Evolutionary conservation across 2,329 filamentous ascomycete species (phyloP).

Genomic region (Lachnellula arida): DNA sequence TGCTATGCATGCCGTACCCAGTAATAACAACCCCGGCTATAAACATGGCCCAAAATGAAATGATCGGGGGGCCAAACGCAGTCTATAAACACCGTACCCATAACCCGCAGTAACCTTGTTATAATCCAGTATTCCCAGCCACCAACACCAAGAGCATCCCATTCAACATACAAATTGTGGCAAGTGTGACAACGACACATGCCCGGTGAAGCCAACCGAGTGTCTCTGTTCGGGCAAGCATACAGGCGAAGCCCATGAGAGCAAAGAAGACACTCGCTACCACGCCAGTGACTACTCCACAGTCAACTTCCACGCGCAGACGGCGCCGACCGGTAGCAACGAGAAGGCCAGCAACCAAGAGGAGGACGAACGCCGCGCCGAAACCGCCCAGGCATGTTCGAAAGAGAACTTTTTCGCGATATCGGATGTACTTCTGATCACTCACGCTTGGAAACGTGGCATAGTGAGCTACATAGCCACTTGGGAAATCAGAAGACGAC

Average conservation of each 20-base stretch:
- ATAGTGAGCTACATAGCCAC: constrained; percentile 51
- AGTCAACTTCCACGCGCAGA: constrained; percentile 66
- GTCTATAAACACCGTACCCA: background rate
- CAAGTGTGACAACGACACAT: constrained; percentile 41
- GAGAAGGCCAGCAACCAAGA: constrained; percentile 60
- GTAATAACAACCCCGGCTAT: background rate
- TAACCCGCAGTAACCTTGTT: background rate
- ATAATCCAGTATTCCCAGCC: constrained; percentile 33
- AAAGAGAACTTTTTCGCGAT: constrained; percentile 52
- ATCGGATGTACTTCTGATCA: constrained; percentile 46
- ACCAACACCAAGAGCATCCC: constrained; percentile 50
- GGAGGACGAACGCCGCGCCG: constrained; percentile 55
- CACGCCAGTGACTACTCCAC: constrained; percentile 65
- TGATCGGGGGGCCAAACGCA: background rate
- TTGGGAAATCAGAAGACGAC: constrained; percentile 42
- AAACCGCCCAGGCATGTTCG: constrained; percentile 52
- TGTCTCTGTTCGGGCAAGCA: constrained; percentile 47
- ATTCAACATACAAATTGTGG: constrained; percentile 43
- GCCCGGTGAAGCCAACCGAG: constrained; percentile 41
- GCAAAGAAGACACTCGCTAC: constrained; percentile 62
- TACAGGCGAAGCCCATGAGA: constrained; percentile 55
- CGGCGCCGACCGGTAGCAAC: constrained; percentile 64
- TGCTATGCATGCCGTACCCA: background rate
- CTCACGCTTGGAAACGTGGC: constrained; percentile 47
- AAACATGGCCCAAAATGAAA: too few relatives aligned